These are phyloP conservation scores for Phytophthora pisi DNA, from an alignment of 352 stramenopile genomes.

Conservation along the genomic window DNA sequence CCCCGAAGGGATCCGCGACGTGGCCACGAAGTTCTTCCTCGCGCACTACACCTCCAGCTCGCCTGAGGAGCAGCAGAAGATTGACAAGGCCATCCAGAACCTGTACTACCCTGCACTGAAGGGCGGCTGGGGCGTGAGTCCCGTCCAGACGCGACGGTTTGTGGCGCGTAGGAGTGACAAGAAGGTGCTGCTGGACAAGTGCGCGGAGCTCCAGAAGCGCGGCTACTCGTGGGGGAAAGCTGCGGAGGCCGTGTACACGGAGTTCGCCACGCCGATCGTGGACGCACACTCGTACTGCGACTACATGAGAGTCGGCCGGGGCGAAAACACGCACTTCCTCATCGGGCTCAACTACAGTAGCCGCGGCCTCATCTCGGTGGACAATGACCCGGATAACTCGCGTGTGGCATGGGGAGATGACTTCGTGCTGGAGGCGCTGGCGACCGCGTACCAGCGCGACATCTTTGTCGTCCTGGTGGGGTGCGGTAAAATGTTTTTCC, in stretches of 20 bases:
- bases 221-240: conserved; percentile 80
- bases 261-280: conserved; percentile 70
- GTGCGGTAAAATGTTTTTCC: conserved; percentile 90
- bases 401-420: conserved; percentile 89
- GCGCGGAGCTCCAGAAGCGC: conserved; percentile 75
- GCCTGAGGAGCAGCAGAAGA: conserved; percentile 70
- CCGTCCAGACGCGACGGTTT: conserved; percentile 82
- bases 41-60: conserved; percentile 69
- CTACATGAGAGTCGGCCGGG: conserved; percentile 84
- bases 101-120: conserved; percentile 85
- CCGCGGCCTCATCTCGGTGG: conserved; percentile 78
- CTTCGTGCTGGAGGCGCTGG: conserved; percentile 83
- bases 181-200: conserved; percentile 80
- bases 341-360: conserved; percentile 84
- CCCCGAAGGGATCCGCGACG: conserved; percentile 68
- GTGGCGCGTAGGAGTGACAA: conserved; percentile 70
- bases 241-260: conserved; percentile 79
- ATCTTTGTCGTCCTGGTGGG: conserved; percentile 90
- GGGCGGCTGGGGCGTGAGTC: conserved; percentile 84
- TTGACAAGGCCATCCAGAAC: conserved; percentile 86
- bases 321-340: conserved; percentile 79
- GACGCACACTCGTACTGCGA: conserved; percentile 84
- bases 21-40: conserved; percentile 82
- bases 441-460: conserved; percentile 87
- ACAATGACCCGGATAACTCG: conserved; percentile 77